Evolutionary conservation across 2,329 filamentous ascomycete species (phyloP).

Genomic region (Botrytis hyacinthi): DNA sequence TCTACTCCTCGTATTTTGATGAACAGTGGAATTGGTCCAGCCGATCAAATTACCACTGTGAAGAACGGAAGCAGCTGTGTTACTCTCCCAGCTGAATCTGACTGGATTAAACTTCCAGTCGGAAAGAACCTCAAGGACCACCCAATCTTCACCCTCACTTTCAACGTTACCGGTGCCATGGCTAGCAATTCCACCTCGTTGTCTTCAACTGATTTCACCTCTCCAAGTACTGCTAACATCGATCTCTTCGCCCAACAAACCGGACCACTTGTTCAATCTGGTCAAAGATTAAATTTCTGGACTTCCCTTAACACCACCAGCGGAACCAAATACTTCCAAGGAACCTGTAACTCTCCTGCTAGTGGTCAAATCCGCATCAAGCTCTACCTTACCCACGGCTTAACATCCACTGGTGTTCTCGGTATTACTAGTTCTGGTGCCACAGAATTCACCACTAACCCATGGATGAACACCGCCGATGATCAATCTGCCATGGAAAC

Average conservation of each 20-base stretch:
- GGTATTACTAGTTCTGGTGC: constrained; percentile 42
- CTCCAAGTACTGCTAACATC: constrained; percentile 43
- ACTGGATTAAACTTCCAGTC: constrained; percentile 60
- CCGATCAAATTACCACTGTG: constrained; percentile 41
- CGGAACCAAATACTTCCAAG: constrained; percentile 18
- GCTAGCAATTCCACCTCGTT: constrained; percentile 9
- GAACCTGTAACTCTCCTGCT: constrained; percentile 14
- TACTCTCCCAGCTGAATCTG: constrained; percentile 44
- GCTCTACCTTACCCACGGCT: constrained; percentile 52
- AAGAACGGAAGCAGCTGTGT: constrained; percentile 29
- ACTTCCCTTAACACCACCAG: constrained; percentile 17
- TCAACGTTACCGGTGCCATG: constrained; percentile 26
- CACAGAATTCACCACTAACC: constrained; percentile 44
- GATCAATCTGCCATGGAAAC: constrained; percentile 52
- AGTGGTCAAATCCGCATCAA: constrained; percentile 46
- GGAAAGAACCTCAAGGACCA: constrained; percentile 56
- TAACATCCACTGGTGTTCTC: constrained; percentile 48
- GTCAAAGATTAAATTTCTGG: constrained; percentile 19
- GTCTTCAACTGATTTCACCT: constrained; percentile 43
- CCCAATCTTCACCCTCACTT: constrained; percentile 47
- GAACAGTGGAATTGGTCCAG: constrained; percentile 36
- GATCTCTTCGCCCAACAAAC: constrained; percentile 24
- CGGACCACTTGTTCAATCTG: constrained; percentile 12
- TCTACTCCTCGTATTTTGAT: constrained; percentile 35
- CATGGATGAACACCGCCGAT: constrained; percentile 58